Evolutionary conservation across 495 filamentous ascomycete species (phyloP).

Genomic region (Terfezia claveryi): DNA sequence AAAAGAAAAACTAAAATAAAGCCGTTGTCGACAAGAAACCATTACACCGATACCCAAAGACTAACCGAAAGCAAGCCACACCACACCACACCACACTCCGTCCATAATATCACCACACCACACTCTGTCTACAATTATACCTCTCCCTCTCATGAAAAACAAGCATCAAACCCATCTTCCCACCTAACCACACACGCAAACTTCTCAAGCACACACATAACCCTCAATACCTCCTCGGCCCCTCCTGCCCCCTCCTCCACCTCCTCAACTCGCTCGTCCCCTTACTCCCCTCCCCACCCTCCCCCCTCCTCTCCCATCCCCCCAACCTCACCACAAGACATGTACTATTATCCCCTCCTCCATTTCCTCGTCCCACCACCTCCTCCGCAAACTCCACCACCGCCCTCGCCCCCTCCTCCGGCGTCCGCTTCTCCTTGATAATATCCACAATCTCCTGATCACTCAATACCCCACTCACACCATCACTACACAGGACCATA

Average conservation of each 20-base stretch:
- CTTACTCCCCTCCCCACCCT: conserved; percentile 72
- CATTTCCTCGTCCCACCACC: conserved; percentile 30
- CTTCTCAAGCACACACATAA: too few relatives aligned
- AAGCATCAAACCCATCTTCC: too few relatives aligned
- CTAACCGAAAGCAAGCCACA: too few relatives aligned
- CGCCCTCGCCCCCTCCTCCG: conserved; percentile 56
- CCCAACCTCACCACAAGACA: conserved; percentile 75
- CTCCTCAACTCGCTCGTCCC: conserved; percentile 79
- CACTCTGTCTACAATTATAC: too few relatives aligned
- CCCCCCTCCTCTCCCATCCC: conserved; percentile 78
- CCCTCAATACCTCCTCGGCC: too few relatives aligned
- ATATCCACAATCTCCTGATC: conserved; percentile 95
- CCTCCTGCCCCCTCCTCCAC: conserved; percentile 39
- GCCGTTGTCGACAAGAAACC: too few relatives aligned
- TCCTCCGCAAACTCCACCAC: conserved; percentile 77
- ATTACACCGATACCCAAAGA: too few relatives aligned
- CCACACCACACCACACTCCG: too few relatives aligned
- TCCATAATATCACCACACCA: too few relatives aligned
- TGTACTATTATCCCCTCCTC: conserved; percentile 84
- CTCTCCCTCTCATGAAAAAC: too few relatives aligned
- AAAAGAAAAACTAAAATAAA: too few relatives aligned
- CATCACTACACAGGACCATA: conserved; percentile 69
- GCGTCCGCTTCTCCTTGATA: conserved; percentile 77
- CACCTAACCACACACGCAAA: too few relatives aligned
- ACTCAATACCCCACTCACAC: conserved; percentile 54